Conservation (phyloP, 2,329 filamentous ascomycete genomes). For the Colletotrichum graminicola region DNA sequence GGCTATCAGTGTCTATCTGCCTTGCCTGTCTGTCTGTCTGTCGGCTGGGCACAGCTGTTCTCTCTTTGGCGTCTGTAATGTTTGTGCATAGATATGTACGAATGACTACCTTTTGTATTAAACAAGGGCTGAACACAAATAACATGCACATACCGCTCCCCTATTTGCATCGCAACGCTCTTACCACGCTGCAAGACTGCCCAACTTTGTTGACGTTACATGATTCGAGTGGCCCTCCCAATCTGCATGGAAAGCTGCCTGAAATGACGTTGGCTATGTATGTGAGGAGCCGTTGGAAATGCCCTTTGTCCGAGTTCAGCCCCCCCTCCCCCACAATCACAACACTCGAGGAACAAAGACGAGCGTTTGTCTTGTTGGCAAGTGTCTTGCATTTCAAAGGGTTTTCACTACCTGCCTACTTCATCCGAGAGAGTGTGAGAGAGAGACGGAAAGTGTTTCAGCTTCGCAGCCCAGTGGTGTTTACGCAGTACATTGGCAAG, state of each 20-base stretch:
- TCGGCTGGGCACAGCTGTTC: not conserved
- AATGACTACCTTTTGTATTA: not conserved
- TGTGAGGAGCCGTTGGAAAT: not conserved
- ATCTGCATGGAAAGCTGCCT: not conserved
- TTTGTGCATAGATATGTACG: not conserved
- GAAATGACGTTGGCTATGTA: not conserved
- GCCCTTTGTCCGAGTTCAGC: not conserved
- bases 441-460: not conserved
- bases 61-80: not conserved
- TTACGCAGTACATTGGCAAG: not conserved
- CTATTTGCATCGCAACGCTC: not conserved
- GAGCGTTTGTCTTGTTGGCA: not conserved
- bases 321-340: not conserved
- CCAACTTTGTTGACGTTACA: not conserved
- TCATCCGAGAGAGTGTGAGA: not conserved
- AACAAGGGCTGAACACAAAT: not conserved
- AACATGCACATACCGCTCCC: not conserved
- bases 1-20: not conserved
- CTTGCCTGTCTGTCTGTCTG: not conserved
- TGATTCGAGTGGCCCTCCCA: too few species aligned
- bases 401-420: not conserved
- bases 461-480: not conserved
- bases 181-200: too few species aligned
- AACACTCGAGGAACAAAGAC: slow-evolving; percentile 6
- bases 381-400: not conserved